phyloP scores from a whole-genome alignment of 2,329 filamentous ascomycete species.

The Xylaria sp. region DNA sequence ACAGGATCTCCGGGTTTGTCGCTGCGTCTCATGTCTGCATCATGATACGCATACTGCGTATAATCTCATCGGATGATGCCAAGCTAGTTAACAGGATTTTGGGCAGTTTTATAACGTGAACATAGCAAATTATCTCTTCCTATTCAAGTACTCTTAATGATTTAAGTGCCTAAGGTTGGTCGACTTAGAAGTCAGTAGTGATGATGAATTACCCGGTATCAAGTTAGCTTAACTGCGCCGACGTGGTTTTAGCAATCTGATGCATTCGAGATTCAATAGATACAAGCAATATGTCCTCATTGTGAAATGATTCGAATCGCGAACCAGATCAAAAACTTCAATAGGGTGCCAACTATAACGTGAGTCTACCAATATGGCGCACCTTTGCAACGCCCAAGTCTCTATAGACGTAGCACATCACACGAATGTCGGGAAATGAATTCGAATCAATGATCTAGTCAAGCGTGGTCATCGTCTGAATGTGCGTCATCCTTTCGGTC shows the following conservation, averaged over 20 bases:
- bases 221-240: background rate
- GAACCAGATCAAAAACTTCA: background rate
- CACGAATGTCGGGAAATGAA: conserved; percentile 2
- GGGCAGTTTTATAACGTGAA: background rate
- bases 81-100: background rate
- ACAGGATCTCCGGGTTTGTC: conserved; percentile 4
- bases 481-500: background rate
- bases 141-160: background rate
- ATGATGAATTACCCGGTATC: background rate
- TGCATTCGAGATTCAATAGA: background rate
- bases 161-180: background rate
- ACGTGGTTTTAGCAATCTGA: background rate
- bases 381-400: background rate
- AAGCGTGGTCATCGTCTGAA: background rate
- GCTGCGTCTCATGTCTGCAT: background rate
- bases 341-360: background rate
- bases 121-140: background rate
- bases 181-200: conserved; percentile 3
- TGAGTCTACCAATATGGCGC: background rate
- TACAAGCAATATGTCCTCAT: background rate
- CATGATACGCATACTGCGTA: background rate
- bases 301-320: background rate
- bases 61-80: background rate
- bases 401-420: background rate
- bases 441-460: background rate